These are phyloP conservation scores for Exsudoporus frostii DNA, from an alignment of 768 basidiomycete species.

Conservation along the genomic window DNA sequence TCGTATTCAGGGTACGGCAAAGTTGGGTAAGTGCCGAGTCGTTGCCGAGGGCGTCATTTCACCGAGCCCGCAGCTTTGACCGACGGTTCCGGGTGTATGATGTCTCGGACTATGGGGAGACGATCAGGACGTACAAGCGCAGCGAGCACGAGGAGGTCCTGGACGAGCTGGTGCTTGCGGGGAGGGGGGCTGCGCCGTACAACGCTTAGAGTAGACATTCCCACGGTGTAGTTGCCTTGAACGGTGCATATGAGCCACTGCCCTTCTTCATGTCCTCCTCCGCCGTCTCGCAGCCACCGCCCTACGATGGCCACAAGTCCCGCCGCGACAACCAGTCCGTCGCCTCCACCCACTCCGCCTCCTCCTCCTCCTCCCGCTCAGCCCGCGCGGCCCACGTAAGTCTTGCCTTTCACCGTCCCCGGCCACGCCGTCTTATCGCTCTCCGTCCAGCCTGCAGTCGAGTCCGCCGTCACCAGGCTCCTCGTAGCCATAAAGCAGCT, in stretches of 20 bases:
- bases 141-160: conserved; percentile 67
- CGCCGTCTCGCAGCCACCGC: conserved; percentile 14
- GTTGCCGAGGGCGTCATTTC: background rate
- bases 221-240: conserved; percentile 3
- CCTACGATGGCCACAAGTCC: conserved; percentile 38
- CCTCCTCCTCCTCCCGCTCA: conserved; percentile 24
- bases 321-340: conserved; percentile 53
- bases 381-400: conserved; percentile 26
- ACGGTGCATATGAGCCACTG: conserved; percentile 9
- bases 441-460: conserved; percentile 63
- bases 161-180: conserved; percentile 62
- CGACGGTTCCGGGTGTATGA: conserved; percentile 88
- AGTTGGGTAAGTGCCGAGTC: conserved; percentile 52
- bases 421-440: background rate
- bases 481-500: conserved; percentile 94
- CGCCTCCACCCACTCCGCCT: conserved; percentile 44
- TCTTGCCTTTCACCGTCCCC: conserved; percentile 1
- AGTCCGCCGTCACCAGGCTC: conserved; percentile 87
- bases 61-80: conserved; percentile 61
- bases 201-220: conserved; percentile 13
- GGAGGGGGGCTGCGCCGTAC: conserved; percentile 41
- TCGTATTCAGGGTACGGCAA: conserved; percentile 83
- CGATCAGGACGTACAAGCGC: conserved; percentile 83
- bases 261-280: conserved; percentile 21
- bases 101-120: conserved; percentile 88